These are phyloP conservation scores for Pseudogymnoascus sp. DNA, from an alignment of 2,329 filamentous ascomycete species.

Conservation along the genomic window DNA sequence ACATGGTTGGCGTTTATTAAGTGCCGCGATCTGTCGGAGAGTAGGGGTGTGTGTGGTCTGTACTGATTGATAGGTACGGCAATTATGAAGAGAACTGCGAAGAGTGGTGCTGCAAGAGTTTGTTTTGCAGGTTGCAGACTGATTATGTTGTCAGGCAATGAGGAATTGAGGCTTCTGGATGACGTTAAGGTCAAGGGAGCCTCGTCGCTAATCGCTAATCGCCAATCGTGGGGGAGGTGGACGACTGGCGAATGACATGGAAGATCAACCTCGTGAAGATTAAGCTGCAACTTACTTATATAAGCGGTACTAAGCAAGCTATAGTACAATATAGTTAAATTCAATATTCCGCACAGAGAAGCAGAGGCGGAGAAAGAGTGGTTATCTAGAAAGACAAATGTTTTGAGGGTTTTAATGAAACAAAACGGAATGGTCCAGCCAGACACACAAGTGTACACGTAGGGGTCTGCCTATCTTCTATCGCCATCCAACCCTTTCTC, in stretches of 20 bases:
- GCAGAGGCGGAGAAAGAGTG: not conserved
- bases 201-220: not conserved
- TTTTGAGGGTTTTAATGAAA: not conserved
- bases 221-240: not conserved
- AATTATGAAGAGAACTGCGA: not conserved
- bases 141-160: not conserved
- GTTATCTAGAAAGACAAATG: not conserved
- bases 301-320: not conserved
- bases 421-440: not conserved
- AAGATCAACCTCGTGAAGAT: not conserved
- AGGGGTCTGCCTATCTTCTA: not conserved
- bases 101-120: not conserved
- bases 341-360: not conserved
- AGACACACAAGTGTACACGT: not conserved
- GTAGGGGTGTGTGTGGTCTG: not conserved
- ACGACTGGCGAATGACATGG: not conserved
- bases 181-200: not conserved
- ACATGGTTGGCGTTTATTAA: slow-evolving; percentile 38
- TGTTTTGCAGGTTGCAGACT: not conserved
- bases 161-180: not conserved
- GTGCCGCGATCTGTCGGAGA: not conserved
- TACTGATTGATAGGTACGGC: not conserved
- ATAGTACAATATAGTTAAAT: not conserved
- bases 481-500: not conserved
- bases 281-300: not conserved